Percentiles rank a stretch among this genome's conserved stretches.
These are phyloP conservation scores for Nakazawaea holstii DNA, from an alignment of 805 yeast genomes.

Conservation along the genomic window DNA sequence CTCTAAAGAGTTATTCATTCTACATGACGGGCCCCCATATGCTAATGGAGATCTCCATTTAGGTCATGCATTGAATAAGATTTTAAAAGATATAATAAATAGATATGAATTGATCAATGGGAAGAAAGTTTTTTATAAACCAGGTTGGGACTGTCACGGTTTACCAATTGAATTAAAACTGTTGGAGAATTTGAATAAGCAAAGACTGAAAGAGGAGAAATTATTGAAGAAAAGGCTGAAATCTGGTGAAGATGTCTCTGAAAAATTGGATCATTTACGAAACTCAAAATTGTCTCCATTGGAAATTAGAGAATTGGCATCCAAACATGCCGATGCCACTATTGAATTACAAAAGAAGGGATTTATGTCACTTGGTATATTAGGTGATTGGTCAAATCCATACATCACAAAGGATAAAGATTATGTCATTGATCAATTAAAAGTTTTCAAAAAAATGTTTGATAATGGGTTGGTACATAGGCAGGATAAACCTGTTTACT, in stretches of 20 bases:
- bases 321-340: constrained; percentile 63
- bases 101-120: constrained; percentile 64
- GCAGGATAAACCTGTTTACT: constrained; percentile 91
- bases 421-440: constrained; percentile 73
- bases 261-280: constrained; percentile 13
- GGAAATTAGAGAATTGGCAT: constrained; percentile 64
- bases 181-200: constrained; percentile 36
- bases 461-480: constrained; percentile 66
- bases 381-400: constrained; percentile 75
- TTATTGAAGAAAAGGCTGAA: constrained; percentile 20
- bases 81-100: constrained; percentile 79
- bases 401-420: constrained; percentile 68
- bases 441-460: constrained; percentile 61
- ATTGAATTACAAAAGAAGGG: constrained; percentile 56
- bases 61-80: constrained; percentile 89
- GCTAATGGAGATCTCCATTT: constrained; percentile 93
- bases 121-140: constrained; percentile 61
- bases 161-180: constrained; percentile 93
- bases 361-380: constrained; percentile 67
- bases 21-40: constrained; percentile 98
- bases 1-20: constrained; percentile 44
- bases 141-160: constrained; percentile 99
- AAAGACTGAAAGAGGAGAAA: constrained; percentile 23
- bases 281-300: constrained; percentile 28
- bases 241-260: constrained; percentile 11